Conservation (phyloP, 2,329 filamentous ascomycete genomes). For the Colletotrichum brevisporum region DNA sequence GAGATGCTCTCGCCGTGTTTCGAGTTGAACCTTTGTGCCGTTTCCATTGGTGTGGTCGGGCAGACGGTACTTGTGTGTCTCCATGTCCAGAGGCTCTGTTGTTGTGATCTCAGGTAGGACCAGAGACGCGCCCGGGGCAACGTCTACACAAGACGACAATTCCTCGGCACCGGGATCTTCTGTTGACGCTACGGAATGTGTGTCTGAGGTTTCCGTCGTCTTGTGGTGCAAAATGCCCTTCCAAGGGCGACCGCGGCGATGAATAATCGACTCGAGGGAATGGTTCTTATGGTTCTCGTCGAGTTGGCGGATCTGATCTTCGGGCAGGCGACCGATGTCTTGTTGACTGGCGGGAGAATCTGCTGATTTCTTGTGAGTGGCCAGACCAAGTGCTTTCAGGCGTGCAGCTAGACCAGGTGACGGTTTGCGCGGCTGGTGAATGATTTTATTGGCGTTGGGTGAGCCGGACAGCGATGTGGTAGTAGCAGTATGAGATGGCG, state of each 20-base stretch:
- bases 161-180: conserved; percentile 14
- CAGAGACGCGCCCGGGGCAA: conserved; percentile 44
- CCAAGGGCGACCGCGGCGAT: conserved; percentile 80
- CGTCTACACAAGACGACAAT: conserved; percentile 42
- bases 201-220: conserved; percentile 49
- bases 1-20: conserved; percentile 71
- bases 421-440: conserved; percentile 64
- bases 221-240: conserved; percentile 73
- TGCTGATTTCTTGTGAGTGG: conserved; percentile 56
- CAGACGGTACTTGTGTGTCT: conserved; percentile 81
- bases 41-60: conserved; percentile 79
- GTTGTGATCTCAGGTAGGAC: conserved; percentile 66
- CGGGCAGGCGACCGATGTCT: conserved; percentile 77
- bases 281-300: conserved; percentile 76
- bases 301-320: conserved; percentile 78
- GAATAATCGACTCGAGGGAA: conserved; percentile 65
- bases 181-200: conserved; percentile 15
- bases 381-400: conserved; percentile 75
- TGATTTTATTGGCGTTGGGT: conserved; percentile 46
- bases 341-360: conserved; percentile 43
- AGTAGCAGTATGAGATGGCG: conserved; percentile 16
- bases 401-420: conserved; percentile 76
- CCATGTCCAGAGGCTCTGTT: conserved; percentile 70
- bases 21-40: conserved; percentile 73
- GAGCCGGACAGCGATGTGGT: conserved; percentile 43